These are phyloP conservation scores for Pyrenula aspistea DNA, from an alignment of 495 filamentous ascomycete species.

Conservation along the genomic window DNA sequence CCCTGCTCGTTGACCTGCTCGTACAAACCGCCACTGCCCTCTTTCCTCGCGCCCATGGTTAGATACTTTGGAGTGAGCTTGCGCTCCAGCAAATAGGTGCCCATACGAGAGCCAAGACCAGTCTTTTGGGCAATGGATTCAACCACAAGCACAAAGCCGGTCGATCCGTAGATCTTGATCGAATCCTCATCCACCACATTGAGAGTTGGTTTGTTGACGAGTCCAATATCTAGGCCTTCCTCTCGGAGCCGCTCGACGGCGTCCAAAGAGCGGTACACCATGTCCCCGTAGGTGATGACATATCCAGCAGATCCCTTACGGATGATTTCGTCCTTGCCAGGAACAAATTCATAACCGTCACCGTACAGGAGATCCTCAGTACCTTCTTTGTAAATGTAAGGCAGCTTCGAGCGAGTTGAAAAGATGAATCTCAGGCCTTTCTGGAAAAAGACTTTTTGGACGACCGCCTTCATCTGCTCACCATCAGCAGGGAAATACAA, in stretches of 20 bases:
- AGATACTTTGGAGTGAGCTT: constrained; percentile 23
- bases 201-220: constrained; percentile 29
- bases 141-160: constrained; percentile 22
- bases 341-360: constrained; percentile 23
- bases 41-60: constrained; percentile 22
- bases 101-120: constrained; percentile 25
- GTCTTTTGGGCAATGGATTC: constrained; percentile 30
- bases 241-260: constrained; percentile 23
- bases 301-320: constrained; percentile 24
- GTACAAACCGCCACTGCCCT: constrained; percentile 25
- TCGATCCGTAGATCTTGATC: constrained; percentile 21
- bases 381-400: constrained; percentile 26
- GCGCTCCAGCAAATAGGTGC: constrained; percentile 21
- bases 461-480: constrained; percentile 31
- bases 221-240: constrained; percentile 21
- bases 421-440: constrained; percentile 26
- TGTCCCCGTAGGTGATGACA: constrained; percentile 27
- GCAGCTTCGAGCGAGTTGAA: constrained; percentile 28
- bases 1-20: constrained; percentile 27
- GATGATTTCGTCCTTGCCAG: constrained; percentile 26
- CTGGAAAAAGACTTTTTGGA: constrained; percentile 24
- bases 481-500: constrained; percentile 31
- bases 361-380: constrained; percentile 24
- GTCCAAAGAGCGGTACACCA: constrained; percentile 29
- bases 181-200: constrained; percentile 27